Evolutionary conservation across 306 rosid species (phyloP).

Genomic region (Cucumis melo): DNA sequence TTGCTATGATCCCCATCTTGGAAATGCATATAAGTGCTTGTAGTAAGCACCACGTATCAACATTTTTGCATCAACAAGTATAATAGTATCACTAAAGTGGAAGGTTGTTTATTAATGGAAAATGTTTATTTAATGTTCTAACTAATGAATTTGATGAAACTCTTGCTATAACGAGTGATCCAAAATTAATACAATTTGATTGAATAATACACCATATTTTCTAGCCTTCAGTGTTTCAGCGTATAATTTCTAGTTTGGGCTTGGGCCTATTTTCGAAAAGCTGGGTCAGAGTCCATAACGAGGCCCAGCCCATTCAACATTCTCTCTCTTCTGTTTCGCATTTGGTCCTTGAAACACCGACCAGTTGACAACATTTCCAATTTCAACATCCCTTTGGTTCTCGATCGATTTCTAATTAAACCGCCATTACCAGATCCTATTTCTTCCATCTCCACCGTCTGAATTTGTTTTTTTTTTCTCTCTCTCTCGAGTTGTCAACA

Average conservation of each 20-base stretch:
- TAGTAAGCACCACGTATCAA: no score
- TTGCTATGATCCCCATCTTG: no score
- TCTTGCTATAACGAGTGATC: no score
- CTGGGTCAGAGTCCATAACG: not conserved
- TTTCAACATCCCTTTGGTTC: not conserved
- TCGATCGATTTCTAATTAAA: not conserved
- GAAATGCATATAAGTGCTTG: no score
- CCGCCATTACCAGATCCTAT: slow-evolving; percentile 12
- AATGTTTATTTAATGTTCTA: no score
- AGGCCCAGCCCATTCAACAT: not conserved
- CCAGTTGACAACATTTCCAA: not conserved
- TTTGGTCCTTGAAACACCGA: not conserved
- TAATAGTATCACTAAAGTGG: no score
- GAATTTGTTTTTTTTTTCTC: not conserved
- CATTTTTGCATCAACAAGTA: no score
- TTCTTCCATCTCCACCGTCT: slow-evolving; percentile 7
- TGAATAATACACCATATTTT: no score
- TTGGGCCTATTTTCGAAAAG: not conserved
- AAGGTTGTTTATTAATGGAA: no score
- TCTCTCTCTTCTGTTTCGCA: not conserved
- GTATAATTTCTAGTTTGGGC: not conserved
- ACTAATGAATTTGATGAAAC: no score
- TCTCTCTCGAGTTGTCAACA: not conserved
- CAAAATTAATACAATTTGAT: no score
- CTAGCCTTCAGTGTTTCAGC: no score